Percentiles rank a stretch among this genome's conserved stretches.
Evolutionary conservation across 148 eudicot genomes (phyloP).

Genomic region (Arctostaphylos glauca): DNA sequence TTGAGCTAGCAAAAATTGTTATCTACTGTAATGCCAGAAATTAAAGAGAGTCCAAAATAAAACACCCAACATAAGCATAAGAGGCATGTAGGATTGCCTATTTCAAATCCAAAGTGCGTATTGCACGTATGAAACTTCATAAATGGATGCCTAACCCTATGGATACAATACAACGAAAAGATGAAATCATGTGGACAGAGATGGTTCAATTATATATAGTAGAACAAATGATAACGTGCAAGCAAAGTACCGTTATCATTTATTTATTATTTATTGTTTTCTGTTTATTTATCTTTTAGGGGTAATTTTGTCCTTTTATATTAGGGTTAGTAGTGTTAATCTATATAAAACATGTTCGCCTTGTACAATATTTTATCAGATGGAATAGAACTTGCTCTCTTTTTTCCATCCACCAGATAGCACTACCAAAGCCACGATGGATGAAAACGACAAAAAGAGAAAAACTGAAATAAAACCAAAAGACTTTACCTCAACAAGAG

Average conservation of each 20-base stretch:
- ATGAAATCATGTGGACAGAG: not conserved
- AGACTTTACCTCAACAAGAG: not conserved
- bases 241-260: too few species aligned
- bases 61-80: not conserved
- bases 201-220: not conserved
- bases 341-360: too few species aligned
- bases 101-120: not conserved
- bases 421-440: not conserved
- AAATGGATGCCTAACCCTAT: not conserved
- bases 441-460: not conserved
- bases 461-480: not conserved
- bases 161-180: not conserved
- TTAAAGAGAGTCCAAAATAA: not conserved
- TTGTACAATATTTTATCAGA: too few species aligned
- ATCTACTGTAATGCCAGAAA: not conserved
- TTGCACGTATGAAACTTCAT: not conserved
- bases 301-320: too few species aligned
- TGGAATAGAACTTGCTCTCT: too few species aligned
- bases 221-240: not conserved
- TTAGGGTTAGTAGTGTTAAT: too few species aligned
- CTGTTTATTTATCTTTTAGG: too few species aligned
- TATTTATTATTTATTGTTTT: too few species aligned
- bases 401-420: too few species aligned
- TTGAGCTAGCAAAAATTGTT: not conserved
- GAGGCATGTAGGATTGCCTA: not conserved